phyloP scores from a whole-genome alignment of 805 yeast genomes.

The Tetrapisispora fleetii region DNA sequence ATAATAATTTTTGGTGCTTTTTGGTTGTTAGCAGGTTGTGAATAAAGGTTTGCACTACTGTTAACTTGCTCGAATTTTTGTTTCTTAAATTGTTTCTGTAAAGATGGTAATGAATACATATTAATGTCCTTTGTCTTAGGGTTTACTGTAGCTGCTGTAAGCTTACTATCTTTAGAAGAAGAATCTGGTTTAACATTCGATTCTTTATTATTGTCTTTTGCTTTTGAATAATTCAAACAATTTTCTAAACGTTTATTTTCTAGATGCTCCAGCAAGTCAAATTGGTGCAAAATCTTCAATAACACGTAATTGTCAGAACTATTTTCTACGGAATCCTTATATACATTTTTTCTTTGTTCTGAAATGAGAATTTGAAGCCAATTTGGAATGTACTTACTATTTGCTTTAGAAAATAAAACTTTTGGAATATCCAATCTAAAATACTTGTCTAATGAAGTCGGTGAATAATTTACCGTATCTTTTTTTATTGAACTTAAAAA shows the following conservation, averaged over 20 bases:
- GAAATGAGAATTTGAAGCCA: constrained; percentile 17
- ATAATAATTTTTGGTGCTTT: not conserved
- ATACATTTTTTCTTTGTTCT: constrained; percentile 1
- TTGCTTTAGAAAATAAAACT: constrained; percentile 11
- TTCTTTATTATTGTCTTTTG: not conserved
- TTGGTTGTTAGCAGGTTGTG: not conserved
- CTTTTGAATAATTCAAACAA: constrained; percentile 9
- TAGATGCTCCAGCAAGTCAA: constrained; percentile 30
- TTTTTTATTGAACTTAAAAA: constrained; percentile 27
- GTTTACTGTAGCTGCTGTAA: not conserved
- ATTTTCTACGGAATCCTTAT: not conserved
- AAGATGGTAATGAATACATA: constrained; percentile 16
- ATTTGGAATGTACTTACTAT: constrained; percentile 17
- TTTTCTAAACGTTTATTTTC: constrained; percentile 24
- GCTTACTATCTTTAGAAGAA: not conserved
- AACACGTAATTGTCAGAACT: constrained; percentile 11
- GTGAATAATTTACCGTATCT: constrained; percentile 27
- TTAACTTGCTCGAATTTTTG: constrained; percentile 3
- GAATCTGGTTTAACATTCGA: not conserved
- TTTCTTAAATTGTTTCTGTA: constrained; percentile 17
- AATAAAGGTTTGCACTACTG: too few relatives aligned
- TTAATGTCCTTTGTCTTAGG: constrained; percentile 6
- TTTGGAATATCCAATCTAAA: constrained; percentile 23
- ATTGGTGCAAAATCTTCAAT: constrained; percentile 23
- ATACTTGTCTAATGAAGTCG: constrained; percentile 23